Base-by-base conservation (phyloP, 306 rosid species). In the Cucurbita maxima region DNA sequence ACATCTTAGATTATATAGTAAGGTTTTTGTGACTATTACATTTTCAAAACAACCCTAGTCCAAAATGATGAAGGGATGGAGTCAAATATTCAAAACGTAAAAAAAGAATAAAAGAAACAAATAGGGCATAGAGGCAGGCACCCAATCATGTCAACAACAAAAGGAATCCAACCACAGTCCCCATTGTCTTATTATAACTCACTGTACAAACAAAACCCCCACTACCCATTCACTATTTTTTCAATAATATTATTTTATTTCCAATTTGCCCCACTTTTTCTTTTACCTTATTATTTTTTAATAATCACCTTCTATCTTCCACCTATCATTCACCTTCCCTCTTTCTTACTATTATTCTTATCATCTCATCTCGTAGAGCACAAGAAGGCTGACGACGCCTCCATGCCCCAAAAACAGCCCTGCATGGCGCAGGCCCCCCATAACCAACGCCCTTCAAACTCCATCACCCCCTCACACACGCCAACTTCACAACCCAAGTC, bases 91-190 rank as follows among this genome's bases (percentile, higher is more conserved):
- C 34, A 20, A 44, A 66, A 66, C 72, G 72, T 66, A 66, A 66
- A 66, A 66, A 38, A 19, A 43, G 18, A 61, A 61, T 61, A 5
- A 34, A 6, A 11, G 5, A 1, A 59, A 58, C 12, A 64, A 40
- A 19, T 18, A 41, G 53, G 9, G 7, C 9, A 40, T 61, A 38
- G 34, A 66, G 72, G 55, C 72, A 66, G 72, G 72, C 72, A 66
- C 5, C 72, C 72, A 66, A 66, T 66, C 72, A 66, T 66, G 20
- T 66, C 72, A 66, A 13, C 18, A 66, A 66, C 72, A 66, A 45
- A 66, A 66, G 72, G 72, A 66, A 66, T 66, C 72, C 37, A 64
- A 19, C 12, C 38, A 11, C 38, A 66, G 72, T 66, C 54, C 72
- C 72, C 54, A 20, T 44, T 66, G 72, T 66, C 72, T 66, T 66